Conservation (phyloP, 495 filamentous ascomycete species). For the Trichocladium antarcticum region DNA sequence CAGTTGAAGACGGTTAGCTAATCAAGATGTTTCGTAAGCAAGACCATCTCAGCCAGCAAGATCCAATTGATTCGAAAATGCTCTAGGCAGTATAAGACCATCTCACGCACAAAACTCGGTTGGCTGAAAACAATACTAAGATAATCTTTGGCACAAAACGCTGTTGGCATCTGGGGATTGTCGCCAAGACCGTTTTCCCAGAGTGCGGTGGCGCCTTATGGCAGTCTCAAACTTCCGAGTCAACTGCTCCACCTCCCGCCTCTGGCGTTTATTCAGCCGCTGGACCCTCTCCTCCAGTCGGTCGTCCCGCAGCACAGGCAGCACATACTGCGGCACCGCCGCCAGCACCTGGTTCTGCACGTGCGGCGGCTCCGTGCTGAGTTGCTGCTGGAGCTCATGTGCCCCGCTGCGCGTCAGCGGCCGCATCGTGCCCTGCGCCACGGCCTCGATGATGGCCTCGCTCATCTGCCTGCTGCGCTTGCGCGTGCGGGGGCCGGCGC, state of each 20-base stretch:
- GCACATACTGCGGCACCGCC: not conserved
- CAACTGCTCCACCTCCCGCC: constrained; percentile 1
- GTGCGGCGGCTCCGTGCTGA: constrained; percentile 2
- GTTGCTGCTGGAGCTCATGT: not conserved
- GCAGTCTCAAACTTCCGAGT: constrained; percentile 2
- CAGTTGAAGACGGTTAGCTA: too few species aligned
- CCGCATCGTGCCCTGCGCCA: not conserved
- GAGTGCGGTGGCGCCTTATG: too few species aligned
- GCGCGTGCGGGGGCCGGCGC: constrained; percentile 1
- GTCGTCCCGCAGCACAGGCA: not conserved
- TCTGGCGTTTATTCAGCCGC: not conserved
- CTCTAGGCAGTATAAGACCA: too few species aligned
- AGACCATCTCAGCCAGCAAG: too few species aligned
- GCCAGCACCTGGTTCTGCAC: constrained; percentile 3
- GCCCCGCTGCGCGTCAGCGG: not conserved
- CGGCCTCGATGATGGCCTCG: not conserved
- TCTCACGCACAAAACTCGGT: too few species aligned
- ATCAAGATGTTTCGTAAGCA: too few species aligned
- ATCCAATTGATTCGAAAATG: too few species aligned
- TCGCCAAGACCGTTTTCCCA: too few species aligned
- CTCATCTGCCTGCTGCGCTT: constrained; percentile 3
- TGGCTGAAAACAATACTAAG: too few species aligned
- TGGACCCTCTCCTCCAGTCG: not conserved
- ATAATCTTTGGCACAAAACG: too few species aligned
- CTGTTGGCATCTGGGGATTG: too few species aligned